Evolutionary conservation across 805 yeast species (phyloP), one percentile per base, ranked within the genome.

Genomic region (Yarrowia deformans): DNA sequence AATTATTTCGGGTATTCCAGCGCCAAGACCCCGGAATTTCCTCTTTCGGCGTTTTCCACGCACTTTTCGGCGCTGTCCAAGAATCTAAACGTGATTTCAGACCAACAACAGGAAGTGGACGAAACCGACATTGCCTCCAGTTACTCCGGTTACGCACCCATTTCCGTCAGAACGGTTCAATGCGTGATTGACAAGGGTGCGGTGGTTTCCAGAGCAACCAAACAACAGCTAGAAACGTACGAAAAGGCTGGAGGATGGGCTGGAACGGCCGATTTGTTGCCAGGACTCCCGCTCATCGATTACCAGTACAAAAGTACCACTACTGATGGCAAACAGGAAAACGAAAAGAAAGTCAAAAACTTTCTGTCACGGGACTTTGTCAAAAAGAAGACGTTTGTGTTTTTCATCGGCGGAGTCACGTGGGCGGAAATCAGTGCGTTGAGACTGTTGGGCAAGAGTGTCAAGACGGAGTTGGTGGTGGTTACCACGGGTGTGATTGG

Each of bases 341-440:
- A 48, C n/a, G 56, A 63, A 16, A 46, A 40, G 13, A 63, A 63
- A 48, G 55, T 63, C 18, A 63, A 49, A 5, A 46, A 63, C 10
- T 48, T 63, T 13, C n/a, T 63, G 43, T 48, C 68, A 9, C 45
- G 58, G 6, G 68, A 23, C 39, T 37, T 40, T 68, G 75, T 72
- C 40, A 74, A 73, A 43, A 75, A 77, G 10, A 76, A 75, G 68
- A 79, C 75, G 68, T 78, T 70, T 74, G 91, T 70, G 73, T 91
- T 66, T 85, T 87, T 89, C 71, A 74, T 93, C 49, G 98, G 98
- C 14, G 98, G 99, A 0, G 80, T 93, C 8, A 91, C 98, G 0
- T 83, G 90, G 75, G 87, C 95, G 9, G 99, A 94, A 77, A 81
- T 93, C 18, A 86, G 94, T 3, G 87, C 93, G 3, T 78, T 94